A percentile compares a stretch with the other conserved stretches of the same genome.
These are phyloP conservation scores for Cryptosporidium xiaoi DNA, from an alignment of 169 alveolate genomes.

Conservation along the genomic window DNA sequence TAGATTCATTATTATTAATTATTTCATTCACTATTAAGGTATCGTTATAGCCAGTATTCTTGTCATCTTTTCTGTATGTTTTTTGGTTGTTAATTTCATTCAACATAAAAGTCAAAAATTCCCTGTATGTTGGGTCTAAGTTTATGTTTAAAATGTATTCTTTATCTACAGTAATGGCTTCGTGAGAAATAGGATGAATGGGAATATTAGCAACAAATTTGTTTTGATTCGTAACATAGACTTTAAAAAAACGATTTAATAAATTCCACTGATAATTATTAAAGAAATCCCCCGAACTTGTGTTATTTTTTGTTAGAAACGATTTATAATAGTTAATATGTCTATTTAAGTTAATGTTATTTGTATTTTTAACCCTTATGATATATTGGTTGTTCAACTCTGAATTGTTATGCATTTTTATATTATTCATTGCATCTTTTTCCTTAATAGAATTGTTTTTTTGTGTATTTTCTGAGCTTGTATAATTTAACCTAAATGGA, in stretches of 20 bases:
- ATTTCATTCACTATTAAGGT: not conserved
- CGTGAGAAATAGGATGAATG: slow-evolving; percentile 49
- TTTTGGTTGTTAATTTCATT: slow-evolving; percentile 5
- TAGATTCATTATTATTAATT: not conserved
- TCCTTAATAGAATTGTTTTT: not conserved
- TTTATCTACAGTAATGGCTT: slow-evolving; percentile 39
- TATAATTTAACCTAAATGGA: slow-evolving; percentile 30
- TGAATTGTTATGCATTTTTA: not conserved
- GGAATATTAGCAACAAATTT: slow-evolving; percentile 54
- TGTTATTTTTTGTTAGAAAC: not conserved
- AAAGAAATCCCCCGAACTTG: slow-evolving; percentile 20
- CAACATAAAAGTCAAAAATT: slow-evolving; percentile 18
- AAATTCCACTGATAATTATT: slow-evolving; percentile 62
- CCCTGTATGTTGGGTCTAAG: slow-evolving; percentile 53
- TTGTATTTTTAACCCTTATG: not conserved
- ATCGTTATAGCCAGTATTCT: not conserved
- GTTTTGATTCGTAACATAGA: slow-evolving; percentile 13
- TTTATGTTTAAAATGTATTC: slow-evolving; percentile 18
- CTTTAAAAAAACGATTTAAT: slow-evolving; percentile 18
- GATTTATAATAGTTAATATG: not conserved
- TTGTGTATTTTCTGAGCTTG: slow-evolving; percentile 28
- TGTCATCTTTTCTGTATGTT: not conserved
- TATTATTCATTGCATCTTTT: no score
- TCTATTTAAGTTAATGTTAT: not conserved
- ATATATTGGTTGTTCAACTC: not conserved